These are phyloP conservation scores for Hanseniaspora singularis DNA, from an alignment of 805 yeast genomes.

Conservation along the genomic window DNA sequence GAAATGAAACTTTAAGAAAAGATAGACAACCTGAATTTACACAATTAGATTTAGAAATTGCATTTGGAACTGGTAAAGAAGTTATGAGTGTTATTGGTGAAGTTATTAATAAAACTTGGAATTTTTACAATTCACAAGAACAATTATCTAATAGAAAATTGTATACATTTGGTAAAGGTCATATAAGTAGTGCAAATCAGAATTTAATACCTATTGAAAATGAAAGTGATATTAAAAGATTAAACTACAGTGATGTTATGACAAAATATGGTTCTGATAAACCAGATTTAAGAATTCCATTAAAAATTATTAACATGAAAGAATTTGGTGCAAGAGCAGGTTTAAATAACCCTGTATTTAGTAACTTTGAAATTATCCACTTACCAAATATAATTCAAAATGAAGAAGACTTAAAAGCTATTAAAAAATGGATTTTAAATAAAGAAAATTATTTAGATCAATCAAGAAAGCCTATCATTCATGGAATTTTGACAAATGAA, in stretches of 20 bases:
- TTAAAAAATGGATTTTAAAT: slow-evolving; percentile 32
- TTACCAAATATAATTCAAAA: slow-evolving; percentile 38
- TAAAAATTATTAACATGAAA: slow-evolving; percentile 42
- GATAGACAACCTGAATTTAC: slow-evolving; percentile 98
- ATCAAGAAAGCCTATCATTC: slow-evolving; percentile 45
- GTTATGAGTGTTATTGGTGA: slow-evolving; percentile 55
- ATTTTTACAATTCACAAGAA: slow-evolving; percentile 30
- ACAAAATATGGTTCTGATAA: slow-evolving; percentile 78
- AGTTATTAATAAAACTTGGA: slow-evolving; percentile 48
- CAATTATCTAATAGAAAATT: too few species aligned
- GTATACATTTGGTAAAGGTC: slow-evolving; percentile 21
- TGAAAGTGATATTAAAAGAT: slow-evolving; percentile 29
- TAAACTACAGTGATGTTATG: slow-evolving; percentile 61
- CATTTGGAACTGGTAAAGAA: slow-evolving; percentile 57
- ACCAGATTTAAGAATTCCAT: slow-evolving; percentile 68
- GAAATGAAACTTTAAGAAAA: slow-evolving; percentile 89
- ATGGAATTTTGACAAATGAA: slow-evolving; percentile 37
- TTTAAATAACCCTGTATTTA: slow-evolving; percentile 46
- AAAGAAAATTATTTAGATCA: slow-evolving; percentile 33
- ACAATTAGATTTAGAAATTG: slow-evolving; percentile 91
- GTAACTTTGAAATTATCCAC: slow-evolving; percentile 48
- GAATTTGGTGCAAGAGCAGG: slow-evolving; percentile 30
- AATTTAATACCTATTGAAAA: slow-evolving; percentile 19
- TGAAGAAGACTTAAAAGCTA: slow-evolving; percentile 23
- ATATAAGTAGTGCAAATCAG: slow-evolving; percentile 18